Conservation (phyloP, 768 basidiomycete genomes). For the Tylopilus felleus region DNA sequence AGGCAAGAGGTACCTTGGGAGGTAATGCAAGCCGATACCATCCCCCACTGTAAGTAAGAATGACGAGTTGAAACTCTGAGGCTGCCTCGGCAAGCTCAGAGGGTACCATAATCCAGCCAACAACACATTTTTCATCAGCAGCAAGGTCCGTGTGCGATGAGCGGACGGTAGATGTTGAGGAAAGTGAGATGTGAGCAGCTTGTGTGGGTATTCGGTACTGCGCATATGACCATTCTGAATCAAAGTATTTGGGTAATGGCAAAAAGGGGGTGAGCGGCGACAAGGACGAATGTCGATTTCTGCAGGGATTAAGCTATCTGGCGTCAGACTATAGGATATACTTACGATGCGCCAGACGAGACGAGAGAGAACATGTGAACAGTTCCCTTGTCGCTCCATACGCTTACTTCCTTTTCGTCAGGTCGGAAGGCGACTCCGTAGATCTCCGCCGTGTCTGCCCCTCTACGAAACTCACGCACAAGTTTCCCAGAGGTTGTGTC, state of each 20-base stretch:
- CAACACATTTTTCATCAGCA: conserved; percentile 82
- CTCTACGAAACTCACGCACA: conserved; percentile 76
- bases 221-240: conserved; percentile 96
- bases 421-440: conserved; percentile 87
- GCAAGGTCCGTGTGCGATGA: conserved; percentile 57
- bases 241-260: conserved; percentile 85
- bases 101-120: conserved; percentile 74
- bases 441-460: conserved; percentile 86
- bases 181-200: conserved; percentile 76
- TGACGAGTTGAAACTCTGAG: conserved; percentile 72
- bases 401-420: conserved; percentile 83
- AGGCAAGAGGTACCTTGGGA: conserved; percentile 20
- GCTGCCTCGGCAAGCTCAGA: conserved; percentile 33
- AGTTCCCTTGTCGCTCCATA: conserved; percentile 95
- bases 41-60: conserved; percentile 84
- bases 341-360: conserved; percentile 64
- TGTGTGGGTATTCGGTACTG: conserved; percentile 87
- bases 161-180: conserved; percentile 56
- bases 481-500: conserved; percentile 70
- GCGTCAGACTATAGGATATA: conserved; percentile 16
- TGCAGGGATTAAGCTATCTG: conserved; percentile 28
- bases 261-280: conserved; percentile 78
- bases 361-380: conserved; percentile 83
- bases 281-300: conserved; percentile 82
- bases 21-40: conserved; percentile 85